Percentiles rank a stretch among this genome's conserved stretches.
Conservation (phyloP, 2,329 filamentous ascomycete genomes). For the Nigrospora oryzae region DNA sequence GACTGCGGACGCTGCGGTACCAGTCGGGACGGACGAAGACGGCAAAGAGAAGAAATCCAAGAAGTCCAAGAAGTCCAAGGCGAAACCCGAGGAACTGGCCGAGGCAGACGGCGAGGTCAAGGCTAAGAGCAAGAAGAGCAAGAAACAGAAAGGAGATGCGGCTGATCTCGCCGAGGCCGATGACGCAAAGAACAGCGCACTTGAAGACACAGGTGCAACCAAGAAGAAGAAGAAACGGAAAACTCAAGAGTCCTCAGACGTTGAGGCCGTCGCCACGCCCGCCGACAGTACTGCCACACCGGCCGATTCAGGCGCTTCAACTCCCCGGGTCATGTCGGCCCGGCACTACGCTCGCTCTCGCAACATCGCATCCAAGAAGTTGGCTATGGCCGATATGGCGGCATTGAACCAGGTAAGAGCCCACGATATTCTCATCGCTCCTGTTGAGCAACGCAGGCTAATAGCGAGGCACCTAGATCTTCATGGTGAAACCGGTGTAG, state of each 20-base stretch:
- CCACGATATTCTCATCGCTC: background rate
- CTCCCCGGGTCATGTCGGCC: conserved; percentile 40
- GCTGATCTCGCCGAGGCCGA: conserved; percentile 22
- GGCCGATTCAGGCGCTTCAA: conserved; percentile 26
- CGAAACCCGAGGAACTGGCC: conserved; percentile 17
- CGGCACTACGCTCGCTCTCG: conserved; percentile 70
- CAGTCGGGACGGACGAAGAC: conserved; percentile 14
- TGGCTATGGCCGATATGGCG: conserved; percentile 71
- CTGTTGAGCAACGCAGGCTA: conserved; percentile 4
- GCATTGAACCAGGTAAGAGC: conserved; percentile 72
- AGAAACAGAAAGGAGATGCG: conserved; percentile 21
- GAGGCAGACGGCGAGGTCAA: conserved; percentile 22
- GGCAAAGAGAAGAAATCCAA: conserved; percentile 15
- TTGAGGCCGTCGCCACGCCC: conserved; percentile 23
- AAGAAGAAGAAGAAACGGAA: conserved; percentile 39
- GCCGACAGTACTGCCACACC: conserved; percentile 20
- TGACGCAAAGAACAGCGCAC: conserved; percentile 12
- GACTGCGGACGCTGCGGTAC: conserved; percentile 11
- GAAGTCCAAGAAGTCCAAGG: conserved; percentile 13
- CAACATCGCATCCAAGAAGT: conserved; percentile 82
- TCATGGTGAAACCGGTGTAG: conserved; percentile 23
- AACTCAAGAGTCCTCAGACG: conserved; percentile 26
- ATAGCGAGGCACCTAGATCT: conserved; percentile 17
- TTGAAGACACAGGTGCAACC: conserved; percentile 25
- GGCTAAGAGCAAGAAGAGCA: conserved; percentile 19